These are phyloP conservation scores for Rosa multiflora DNA, from an alignment of 306 rosid genomes.

Conservation along the genomic window DNA sequence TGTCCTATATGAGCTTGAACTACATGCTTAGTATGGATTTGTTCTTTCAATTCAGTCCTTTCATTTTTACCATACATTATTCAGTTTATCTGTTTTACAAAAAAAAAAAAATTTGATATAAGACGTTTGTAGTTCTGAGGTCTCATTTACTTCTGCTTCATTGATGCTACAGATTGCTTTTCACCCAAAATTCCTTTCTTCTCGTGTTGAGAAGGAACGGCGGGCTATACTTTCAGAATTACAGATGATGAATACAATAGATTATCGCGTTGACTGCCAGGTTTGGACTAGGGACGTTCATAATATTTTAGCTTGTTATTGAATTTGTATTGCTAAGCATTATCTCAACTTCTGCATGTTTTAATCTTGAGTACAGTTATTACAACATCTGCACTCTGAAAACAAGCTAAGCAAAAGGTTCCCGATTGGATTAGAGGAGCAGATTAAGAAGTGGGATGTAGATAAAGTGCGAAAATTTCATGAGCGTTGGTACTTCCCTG, in stretches of 20 bases:
- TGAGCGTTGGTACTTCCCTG: conserved; percentile 99
- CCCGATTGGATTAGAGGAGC: conserved; percentile 98
- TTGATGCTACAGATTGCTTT: conserved; percentile 79
- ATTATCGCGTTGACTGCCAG: conserved; percentile 99
- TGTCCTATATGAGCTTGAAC: conserved; percentile 6
- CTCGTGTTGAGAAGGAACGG: conserved; percentile 95
- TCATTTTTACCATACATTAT: conserved; percentile 9
- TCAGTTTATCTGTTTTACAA: background rate
- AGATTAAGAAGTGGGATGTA: conserved; percentile 97
- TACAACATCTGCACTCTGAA: conserved; percentile 97
- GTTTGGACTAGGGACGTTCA: conserved; percentile 35
- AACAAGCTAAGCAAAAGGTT: conserved; percentile 98
- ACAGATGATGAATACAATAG: conserved; percentile 99
- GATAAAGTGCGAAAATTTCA: conserved; percentile 97
- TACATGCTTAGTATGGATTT: background rate
- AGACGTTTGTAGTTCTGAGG: conserved; percentile 21
- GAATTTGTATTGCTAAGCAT: conserved; percentile 21
- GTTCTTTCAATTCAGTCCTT: background rate
- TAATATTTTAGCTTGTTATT: conserved; percentile 26
- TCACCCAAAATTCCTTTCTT: conserved; percentile 94
- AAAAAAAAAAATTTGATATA: background rate
- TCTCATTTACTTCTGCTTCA: conserved; percentile 29
- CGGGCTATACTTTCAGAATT: conserved; percentile 97
- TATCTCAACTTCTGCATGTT: conserved; percentile 21
- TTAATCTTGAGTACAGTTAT: conserved; percentile 56